Percentiles rank a stretch among this genome's conserved stretches.
These are phyloP conservation scores for Trichophyton benhamiae DNA, from an alignment of 2,329 filamentous ascomycete species.

Conservation along the genomic window DNA sequence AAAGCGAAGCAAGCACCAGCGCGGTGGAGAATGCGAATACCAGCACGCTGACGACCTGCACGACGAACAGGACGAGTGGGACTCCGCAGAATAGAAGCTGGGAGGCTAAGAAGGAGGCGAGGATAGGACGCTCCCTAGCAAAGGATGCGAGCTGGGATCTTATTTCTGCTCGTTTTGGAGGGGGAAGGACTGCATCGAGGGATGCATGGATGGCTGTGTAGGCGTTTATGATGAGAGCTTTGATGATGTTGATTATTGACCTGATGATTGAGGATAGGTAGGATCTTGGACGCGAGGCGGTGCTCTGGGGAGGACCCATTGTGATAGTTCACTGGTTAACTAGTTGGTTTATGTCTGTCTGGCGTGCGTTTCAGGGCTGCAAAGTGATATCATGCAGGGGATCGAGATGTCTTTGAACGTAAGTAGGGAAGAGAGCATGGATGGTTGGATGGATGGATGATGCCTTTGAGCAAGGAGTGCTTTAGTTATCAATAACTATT, in stretches of 20 bases:
- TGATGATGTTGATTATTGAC: slow-evolving; percentile 3
- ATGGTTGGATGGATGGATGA: too few relatives aligned
- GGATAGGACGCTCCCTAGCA: slow-evolving; percentile 51
- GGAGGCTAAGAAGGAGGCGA: slow-evolving; percentile 55
- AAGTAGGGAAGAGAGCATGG: background rate
- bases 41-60: slow-evolving; percentile 52
- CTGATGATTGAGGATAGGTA: background rate
- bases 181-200: slow-evolving; percentile 46
- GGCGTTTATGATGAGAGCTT: slow-evolving; percentile 3
- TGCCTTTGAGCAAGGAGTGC: background rate
- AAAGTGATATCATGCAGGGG: background rate
- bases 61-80: slow-evolving; percentile 55
- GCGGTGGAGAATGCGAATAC: slow-evolving; percentile 51
- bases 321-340: background rate
- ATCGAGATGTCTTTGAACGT: background rate
- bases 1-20: slow-evolving; percentile 40
- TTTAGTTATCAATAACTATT: too few relatives aligned
- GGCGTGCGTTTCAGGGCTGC: background rate
- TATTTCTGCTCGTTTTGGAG: slow-evolving; percentile 47
- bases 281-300: background rate
- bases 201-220: slow-evolving; percentile 11
- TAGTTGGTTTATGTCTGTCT: background rate
- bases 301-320: background rate
- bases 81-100: slow-evolving; percentile 55
- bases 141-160: slow-evolving; percentile 45